A percentile compares a stretch with the other conserved stretches of the same genome.
Evolutionary conservation across 2,329 filamentous ascomycete genomes (phyloP).

Genomic region (Neocatenulostroma microsporum): DNA sequence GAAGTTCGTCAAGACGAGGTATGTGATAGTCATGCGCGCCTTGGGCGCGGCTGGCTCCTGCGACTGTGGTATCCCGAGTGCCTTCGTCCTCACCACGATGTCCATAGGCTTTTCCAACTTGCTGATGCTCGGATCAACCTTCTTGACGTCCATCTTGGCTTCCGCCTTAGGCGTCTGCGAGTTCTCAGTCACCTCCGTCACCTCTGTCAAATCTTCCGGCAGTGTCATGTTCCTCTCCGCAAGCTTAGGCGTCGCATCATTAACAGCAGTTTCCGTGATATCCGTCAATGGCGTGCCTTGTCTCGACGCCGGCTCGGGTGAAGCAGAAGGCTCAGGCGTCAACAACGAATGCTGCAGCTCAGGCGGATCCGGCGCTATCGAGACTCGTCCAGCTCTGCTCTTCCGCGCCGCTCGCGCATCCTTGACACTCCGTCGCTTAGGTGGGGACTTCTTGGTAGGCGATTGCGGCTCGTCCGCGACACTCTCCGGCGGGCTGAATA

Average conservation of each 20-base stretch:
- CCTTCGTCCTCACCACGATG: constrained; percentile 80
- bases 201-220: constrained; percentile 12
- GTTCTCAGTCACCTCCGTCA: constrained; percentile 13
- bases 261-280: constrained; percentile 61
- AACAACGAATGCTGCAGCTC: constrained; percentile 30
- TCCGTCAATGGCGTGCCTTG: constrained; percentile 59
- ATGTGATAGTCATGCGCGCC: constrained; percentile 83
- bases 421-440: constrained; percentile 55
- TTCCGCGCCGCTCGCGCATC: constrained; percentile 42
- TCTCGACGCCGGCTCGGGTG: constrained; percentile 31
- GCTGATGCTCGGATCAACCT: constrained; percentile 67
- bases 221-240: constrained; percentile 12
- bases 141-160: constrained; percentile 49
- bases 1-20: constrained; percentile 90
- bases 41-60: constrained; percentile 71
- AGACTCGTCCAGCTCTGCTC: constrained; percentile 31
- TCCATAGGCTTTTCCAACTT: constrained; percentile 86
- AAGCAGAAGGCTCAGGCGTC: constrained; percentile 43
- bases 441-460: constrained; percentile 52
- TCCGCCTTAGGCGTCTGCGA: constrained; percentile 19
- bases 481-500: constrained; percentile 51
- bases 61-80: constrained; percentile 52
- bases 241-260: constrained; percentile 47
- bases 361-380: constrained; percentile 31
- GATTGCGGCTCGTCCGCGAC: constrained; percentile 45